phyloP scores from a whole-genome alignment of 805 yeast genomes.

The Pachysolen tannophilus region DNA sequence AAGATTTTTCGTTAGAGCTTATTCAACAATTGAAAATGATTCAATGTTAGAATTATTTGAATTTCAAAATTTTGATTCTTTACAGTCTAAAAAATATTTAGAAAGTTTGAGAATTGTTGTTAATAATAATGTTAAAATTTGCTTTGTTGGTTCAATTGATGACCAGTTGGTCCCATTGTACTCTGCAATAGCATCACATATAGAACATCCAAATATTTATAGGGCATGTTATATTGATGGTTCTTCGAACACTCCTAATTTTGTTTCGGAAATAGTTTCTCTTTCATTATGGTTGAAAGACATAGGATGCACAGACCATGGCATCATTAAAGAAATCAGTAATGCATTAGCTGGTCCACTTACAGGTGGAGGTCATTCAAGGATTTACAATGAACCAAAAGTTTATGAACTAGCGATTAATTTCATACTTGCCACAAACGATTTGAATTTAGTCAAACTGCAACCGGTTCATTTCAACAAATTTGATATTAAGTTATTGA shows the following conservation, averaged over 20 bases:
- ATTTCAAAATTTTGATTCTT: conserved; percentile 68
- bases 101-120: conserved; percentile 60
- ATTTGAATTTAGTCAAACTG: conserved; percentile 27
- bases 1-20: conserved; percentile 75
- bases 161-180: conserved; percentile 93
- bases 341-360: conserved; percentile 77
- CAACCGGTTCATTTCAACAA: conserved; percentile 21
- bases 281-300: conserved; percentile 70
- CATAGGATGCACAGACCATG: conserved; percentile 76
- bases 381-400: conserved; percentile 72
- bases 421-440: conserved; percentile 69
- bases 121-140: conserved; percentile 63
- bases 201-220: conserved; percentile 82
- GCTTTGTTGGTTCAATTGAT: conserved; percentile 82
- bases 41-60: conserved; percentile 83
- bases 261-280: conserved; percentile 66
- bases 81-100: conserved; percentile 63
- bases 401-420: conserved; percentile 78
- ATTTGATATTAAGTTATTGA: conserved; percentile 60
- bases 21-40: conserved; percentile 83
- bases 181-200: conserved; percentile 76
- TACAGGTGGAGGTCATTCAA: conserved; percentile 94
- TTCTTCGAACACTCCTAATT: conserved; percentile 68
- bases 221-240: conserved; percentile 88
- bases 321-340: conserved; percentile 78